These are phyloP conservation scores for Nematodospora valgi DNA, from an alignment of 805 yeast genomes.

Conservation along the genomic window DNA sequence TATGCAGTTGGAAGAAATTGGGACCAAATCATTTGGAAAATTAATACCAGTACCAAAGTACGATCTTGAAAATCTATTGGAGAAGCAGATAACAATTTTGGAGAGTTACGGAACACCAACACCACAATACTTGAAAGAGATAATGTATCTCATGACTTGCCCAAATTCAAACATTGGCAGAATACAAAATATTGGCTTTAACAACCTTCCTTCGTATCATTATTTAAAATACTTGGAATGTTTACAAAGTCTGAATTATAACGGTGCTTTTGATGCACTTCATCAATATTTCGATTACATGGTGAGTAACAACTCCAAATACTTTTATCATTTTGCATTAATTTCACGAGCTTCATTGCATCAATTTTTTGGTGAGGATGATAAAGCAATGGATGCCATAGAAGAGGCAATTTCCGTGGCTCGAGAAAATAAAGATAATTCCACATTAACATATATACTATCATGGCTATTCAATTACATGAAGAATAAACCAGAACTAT, in stretches of 20 bases:
- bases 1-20: constrained; percentile 11
- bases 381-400: constrained; percentile 72
- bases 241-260: constrained; percentile 58
- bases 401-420: constrained; percentile 88
- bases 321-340: constrained; percentile 73
- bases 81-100: constrained; percentile 50
- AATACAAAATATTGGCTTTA: constrained; percentile 29
- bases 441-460: constrained; percentile 67
- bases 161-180: constrained; percentile 35
- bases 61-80: constrained; percentile 48
- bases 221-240: constrained; percentile 61
- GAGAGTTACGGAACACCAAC: constrained; percentile 52
- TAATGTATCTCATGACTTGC: constrained; percentile 46
- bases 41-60: constrained; percentile 44
- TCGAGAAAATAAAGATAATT: constrained; percentile 73
- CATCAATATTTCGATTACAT: constrained; percentile 71
- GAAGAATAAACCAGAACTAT: constrained; percentile 59
- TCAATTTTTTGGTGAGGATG: constrained; percentile 61
- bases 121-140: constrained; percentile 39
- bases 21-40: constrained; percentile 9
- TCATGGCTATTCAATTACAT: constrained; percentile 74
- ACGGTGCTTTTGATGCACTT: constrained; percentile 46
- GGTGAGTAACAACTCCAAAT: constrained; percentile 61
- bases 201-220: constrained; percentile 38
- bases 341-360: constrained; percentile 70